These are phyloP conservation scores for Casuarina glauca DNA, from an alignment of 306 rosid species.

Conservation along the genomic window DNA sequence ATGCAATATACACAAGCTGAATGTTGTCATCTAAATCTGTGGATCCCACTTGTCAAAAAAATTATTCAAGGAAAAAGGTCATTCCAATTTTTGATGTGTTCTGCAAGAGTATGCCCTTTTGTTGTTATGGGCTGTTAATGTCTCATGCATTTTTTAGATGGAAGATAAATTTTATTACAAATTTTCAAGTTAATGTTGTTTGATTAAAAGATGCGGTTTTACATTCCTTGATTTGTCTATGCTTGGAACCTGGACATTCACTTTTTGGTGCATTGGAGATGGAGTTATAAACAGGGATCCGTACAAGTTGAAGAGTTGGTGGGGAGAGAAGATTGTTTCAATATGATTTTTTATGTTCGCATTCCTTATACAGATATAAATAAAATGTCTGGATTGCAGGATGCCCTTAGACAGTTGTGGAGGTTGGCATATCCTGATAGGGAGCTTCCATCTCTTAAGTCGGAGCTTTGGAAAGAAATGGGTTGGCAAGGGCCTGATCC, in stretches of 20 bases:
- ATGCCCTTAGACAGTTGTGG: slow-evolving; percentile 79
- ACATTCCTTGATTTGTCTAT: slow-evolving; percentile 5
- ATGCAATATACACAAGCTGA: neutral
- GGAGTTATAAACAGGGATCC: neutral
- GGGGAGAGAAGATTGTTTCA: neutral
- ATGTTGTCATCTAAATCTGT: neutral
- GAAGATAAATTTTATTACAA: neutral
- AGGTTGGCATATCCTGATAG: slow-evolving; percentile 80
- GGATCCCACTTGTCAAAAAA: neutral
- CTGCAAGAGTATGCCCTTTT: neutral
- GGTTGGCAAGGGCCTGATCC: slow-evolving; percentile 99
- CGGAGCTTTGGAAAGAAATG: slow-evolving; percentile 98
- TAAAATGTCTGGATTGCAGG: slow-evolving; percentile 47
- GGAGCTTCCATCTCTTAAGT: slow-evolving; percentile 81
- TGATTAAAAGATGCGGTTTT: slow-evolving; percentile 8
- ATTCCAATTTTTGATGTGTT: slow-evolving; percentile 1
- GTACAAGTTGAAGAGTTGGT: neutral
- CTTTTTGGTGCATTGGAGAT: neutral
- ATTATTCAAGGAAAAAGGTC: neutral
- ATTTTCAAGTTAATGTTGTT: neutral
- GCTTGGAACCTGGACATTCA: neutral
- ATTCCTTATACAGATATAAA: neutral
- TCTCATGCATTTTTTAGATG: slow-evolving; percentile 15
- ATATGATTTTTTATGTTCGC: neutral
- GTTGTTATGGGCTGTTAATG: neutral